Base-by-base conservation (phyloP, 2,329 filamentous ascomycete species). In the Parafenestella ontariensis region DNA sequence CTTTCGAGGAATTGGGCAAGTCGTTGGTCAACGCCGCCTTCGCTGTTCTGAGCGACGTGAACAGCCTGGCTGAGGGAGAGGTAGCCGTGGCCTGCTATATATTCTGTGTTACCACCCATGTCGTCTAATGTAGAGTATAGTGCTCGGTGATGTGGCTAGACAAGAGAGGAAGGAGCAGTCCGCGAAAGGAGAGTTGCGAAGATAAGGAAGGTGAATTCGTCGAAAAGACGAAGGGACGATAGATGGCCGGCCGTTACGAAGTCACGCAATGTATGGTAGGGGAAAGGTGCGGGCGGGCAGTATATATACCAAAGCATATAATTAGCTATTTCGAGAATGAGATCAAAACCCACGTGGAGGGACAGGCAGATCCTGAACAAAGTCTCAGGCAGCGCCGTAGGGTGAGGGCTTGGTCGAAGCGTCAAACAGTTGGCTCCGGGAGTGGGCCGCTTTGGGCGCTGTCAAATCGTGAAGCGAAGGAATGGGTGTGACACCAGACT, bases 41-140 rank as follows among this genome's bases (percentile, higher is more conserved):
- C 84, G 69, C 83, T 88, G 72, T 92, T 90, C 58, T 91, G 85
- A 13, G 90, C 91, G 54, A 90, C 84, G 68, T 93, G 87, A 49
- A 96, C 82, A 21, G 90, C 90, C 72, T 87, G 83, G 57, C 85
- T 81, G 51, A 92, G 85, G 49, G 78, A 79, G 56, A 82, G 71
- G 49, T 75, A 63, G 58, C 78, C 78, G 63, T 75, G 60, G 69
- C 73, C 70, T 51, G 70, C 69, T 69, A 74, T 70, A 68, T 71
- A 67, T 66, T 75, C 69, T 46, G 66, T 66, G 69, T 75, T 76
- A 70, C 73, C 75, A 66, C 77, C 77, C 77, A 80, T 80, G 62
- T 66, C 49, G 58, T 46, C 45, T 55, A 57, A 65, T 64, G 58
- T 56, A 59, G 31, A 52, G 46, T 66, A 70, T 44, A 71, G 67